A percentile compares a stretch with the other conserved stretches of the same genome.
These are phyloP conservation scores for Fusarium secorum DNA, from an alignment of 2,329 filamentous ascomycete species.

Conservation along the genomic window DNA sequence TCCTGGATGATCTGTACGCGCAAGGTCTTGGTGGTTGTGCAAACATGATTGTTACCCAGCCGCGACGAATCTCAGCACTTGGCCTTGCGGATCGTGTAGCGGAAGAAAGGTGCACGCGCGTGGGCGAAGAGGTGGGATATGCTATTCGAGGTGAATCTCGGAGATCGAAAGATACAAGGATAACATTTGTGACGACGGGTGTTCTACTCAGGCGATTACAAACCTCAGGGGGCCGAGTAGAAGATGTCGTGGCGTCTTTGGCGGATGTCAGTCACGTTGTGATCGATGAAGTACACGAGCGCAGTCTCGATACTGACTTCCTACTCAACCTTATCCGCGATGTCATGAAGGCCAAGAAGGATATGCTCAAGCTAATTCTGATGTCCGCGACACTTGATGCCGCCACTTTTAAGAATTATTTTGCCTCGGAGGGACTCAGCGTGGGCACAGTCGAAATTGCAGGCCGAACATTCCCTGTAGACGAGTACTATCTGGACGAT, in stretches of 20 bases:
- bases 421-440: conserved; percentile 80
- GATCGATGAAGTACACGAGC: conserved; percentile 96
- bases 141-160: conserved; percentile 95
- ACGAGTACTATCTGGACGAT: conserved; percentile 86
- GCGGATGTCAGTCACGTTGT: conserved; percentile 93
- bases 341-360: conserved; percentile 86
- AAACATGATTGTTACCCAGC: conserved; percentile 96
- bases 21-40: conserved; percentile 76
- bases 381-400: conserved; percentile 97
- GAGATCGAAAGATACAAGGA: conserved; percentile 78
- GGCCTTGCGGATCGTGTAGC: conserved; percentile 94
- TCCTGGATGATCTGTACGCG: conserved; percentile 88
- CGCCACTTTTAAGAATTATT: conserved; percentile 63
- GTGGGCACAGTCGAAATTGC: conserved; percentile 79
- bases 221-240: conserved; percentile 80
- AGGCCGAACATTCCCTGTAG: conserved; percentile 90
- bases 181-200: conserved; percentile 99
- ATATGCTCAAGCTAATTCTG: conserved; percentile 87
- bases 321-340: conserved; percentile 87
- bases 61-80: conserved; percentile 90
- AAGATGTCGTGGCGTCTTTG: conserved; percentile 81
- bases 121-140: conserved; percentile 92
- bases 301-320: conserved; percentile 97
- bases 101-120: conserved; percentile 82
- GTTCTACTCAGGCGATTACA: conserved; percentile 92